phyloP scores from a whole-genome alignment of 441 rosid genomes.

The Croton laevigatus region DNA sequence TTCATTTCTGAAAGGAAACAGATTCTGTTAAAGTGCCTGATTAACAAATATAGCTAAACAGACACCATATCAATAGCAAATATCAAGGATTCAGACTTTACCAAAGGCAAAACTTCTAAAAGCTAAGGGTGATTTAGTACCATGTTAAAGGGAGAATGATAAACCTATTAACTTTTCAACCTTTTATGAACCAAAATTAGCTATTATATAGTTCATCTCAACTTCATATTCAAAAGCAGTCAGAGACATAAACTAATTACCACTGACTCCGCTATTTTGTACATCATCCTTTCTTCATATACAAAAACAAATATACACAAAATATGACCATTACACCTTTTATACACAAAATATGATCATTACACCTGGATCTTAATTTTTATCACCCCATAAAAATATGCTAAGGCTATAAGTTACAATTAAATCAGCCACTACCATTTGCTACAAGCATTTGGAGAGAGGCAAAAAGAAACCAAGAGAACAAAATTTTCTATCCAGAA shows the following conservation, averaged over 20 bases:
- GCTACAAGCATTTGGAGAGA: background rate
- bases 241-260: background rate
- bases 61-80: background rate
- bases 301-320: background rate
- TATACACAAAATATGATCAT: background rate
- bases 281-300: background rate
- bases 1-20: constrained; percentile 64
- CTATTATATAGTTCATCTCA: background rate
- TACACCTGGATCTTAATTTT: background rate
- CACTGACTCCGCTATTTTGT: background rate
- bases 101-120: background rate
- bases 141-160: background rate
- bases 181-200: background rate
- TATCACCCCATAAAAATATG: background rate
- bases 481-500: background rate
- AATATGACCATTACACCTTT: background rate
- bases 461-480: background rate
- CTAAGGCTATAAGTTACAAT: background rate
- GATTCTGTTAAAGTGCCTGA: constrained; percentile 18
- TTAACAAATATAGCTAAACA: constrained; percentile 4
- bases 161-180: background rate
- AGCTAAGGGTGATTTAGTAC: background rate
- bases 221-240: background rate
- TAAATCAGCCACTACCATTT: background rate
- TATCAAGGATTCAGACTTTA: no score